Percentiles rank a stretch among this genome's conserved stretches.
Conservation (phyloP, 2,329 filamentous ascomycete species). For the Fusarium euwallaceae region DNA sequence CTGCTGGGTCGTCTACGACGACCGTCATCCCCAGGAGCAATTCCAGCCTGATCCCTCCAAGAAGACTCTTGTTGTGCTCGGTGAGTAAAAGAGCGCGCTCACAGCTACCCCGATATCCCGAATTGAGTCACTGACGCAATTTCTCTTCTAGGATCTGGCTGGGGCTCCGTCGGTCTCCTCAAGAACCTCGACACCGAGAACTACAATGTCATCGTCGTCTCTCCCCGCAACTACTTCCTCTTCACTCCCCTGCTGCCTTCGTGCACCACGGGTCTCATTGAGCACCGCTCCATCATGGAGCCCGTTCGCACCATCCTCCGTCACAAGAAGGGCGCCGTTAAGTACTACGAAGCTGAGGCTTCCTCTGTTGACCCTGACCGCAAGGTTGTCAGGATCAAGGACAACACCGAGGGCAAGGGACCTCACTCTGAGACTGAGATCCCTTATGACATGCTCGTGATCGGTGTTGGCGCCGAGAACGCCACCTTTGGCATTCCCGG, state of each 20-base stretch:
- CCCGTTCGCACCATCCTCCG: constrained; percentile 95
- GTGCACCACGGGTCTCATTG: constrained; percentile 96
- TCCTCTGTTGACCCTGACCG: constrained; percentile 94
- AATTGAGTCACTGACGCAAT: constrained; percentile 41
- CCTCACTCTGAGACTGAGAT: constrained; percentile 86
- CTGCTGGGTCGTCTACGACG: constrained; percentile 84
- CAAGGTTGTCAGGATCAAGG: constrained; percentile 89
- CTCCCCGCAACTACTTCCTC: constrained; percentile 99
- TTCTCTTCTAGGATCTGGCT: constrained; percentile 81
- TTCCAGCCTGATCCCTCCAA: constrained; percentile 83
- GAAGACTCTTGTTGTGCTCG: constrained; percentile 97
- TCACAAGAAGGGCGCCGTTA: constrained; percentile 92
- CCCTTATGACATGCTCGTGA: constrained; percentile 96
- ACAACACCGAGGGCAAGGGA: constrained; percentile 94
- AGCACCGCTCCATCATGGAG: constrained; percentile 99
- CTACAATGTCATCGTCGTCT: constrained; percentile 99
- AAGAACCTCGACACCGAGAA: constrained; percentile 99
- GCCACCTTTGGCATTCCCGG: constrained; percentile 98
- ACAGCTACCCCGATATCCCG: constrained; percentile 17
- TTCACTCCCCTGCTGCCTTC: constrained; percentile 98
- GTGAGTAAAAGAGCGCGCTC: constrained; percentile 63
- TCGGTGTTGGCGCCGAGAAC: constrained; percentile 97
- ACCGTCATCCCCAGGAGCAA: constrained; percentile 86
- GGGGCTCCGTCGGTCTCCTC: constrained; percentile 93
- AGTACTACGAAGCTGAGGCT: constrained; percentile 98